Evolutionary conservation across 129 eudicot genomes (phyloP).

Genomic region (Helianthus tuberosus): DNA sequence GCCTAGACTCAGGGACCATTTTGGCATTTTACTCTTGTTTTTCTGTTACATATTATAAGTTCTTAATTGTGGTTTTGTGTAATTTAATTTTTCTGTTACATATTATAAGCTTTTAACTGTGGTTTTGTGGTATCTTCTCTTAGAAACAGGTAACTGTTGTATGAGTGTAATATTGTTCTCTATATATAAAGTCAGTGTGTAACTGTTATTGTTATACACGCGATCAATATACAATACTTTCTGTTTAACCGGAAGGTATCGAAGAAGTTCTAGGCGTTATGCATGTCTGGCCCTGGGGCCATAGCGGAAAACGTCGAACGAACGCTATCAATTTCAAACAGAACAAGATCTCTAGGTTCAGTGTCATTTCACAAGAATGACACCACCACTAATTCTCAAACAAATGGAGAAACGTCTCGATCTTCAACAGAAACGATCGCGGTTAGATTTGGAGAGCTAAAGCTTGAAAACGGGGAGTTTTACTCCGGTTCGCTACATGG

Average conservation of each 20-base stretch:
- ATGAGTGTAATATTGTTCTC: neutral
- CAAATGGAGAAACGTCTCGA: constrained; percentile 55
- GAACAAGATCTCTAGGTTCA: constrained; percentile 72
- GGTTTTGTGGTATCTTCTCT: constrained; percentile 6
- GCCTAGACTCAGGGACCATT: too few species aligned
- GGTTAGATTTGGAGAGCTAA: constrained; percentile 57
- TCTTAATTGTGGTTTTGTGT: neutral
- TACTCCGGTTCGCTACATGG: constrained; percentile 69
- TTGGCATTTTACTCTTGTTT: too few species aligned
- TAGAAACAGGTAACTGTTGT: constrained; percentile 14
- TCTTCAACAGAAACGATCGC: constrained; percentile 51
- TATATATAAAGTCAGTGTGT: too few species aligned
- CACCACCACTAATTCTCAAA: constrained; percentile 13
- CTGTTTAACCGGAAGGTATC: constrained; percentile 1
- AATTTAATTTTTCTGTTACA: neutral
- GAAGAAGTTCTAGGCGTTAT: constrained; percentile 50
- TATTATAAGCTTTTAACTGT: constrained; percentile 3
- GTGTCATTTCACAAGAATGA: constrained; percentile 37
- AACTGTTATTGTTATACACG: neutral
- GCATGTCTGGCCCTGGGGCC: constrained; percentile 92
- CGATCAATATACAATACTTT: neutral
- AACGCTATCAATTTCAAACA: constrained; percentile 41
- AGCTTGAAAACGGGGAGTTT: constrained; percentile 65
- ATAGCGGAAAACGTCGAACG: constrained; percentile 50
- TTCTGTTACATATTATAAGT: too few species aligned